Conservation (phyloP, 1,284 basidiomycete species). For the Xerocomus nothofagi region DNA sequence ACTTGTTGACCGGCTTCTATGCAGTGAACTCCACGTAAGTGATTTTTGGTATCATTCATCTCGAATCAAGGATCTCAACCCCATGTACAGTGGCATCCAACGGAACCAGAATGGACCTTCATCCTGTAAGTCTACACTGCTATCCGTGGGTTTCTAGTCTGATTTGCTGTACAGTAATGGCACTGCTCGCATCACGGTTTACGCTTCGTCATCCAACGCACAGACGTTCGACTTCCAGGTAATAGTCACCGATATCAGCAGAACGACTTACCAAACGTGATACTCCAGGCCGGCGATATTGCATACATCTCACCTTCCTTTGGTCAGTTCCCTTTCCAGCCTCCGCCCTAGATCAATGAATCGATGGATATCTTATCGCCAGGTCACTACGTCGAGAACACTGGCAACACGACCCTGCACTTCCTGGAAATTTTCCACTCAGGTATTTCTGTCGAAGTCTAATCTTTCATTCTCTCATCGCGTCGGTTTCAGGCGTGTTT, state of each 20-base stretch:
- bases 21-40: slow-evolving; percentile 55
- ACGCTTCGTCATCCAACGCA: slow-evolving; percentile 39
- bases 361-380: slow-evolving; percentile 2
- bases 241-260: slow-evolving; percentile 1
- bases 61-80: background rate
- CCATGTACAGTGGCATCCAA: slow-evolving; percentile 49
- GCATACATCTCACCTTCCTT: slow-evolving; percentile 55
- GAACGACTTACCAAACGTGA: background rate
- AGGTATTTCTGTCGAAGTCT: slow-evolving; percentile 32
- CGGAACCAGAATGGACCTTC: slow-evolving; percentile 45
- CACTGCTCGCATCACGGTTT: slow-evolving; percentile 46
- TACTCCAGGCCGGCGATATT: slow-evolving; percentile 52
- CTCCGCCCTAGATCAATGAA: background rate
- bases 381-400: slow-evolving; percentile 73
- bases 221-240: slow-evolving; percentile 47
- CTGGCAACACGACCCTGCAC: slow-evolving; percentile 56
- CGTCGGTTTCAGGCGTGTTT: slow-evolving; percentile 29
- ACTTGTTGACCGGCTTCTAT: background rate
- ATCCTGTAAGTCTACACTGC: slow-evolving; percentile 28
- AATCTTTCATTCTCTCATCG: slow-evolving; percentile 7
- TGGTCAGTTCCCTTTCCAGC: slow-evolving; percentile 32
- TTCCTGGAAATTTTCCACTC: slow-evolving; percentile 66
- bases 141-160: background rate
- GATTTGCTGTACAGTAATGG: slow-evolving; percentile 39
- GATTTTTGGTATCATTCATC: background rate